phyloP scores from a whole-genome alignment of 768 basidiomycete genomes.

The Mycena vulgaris region DNA sequence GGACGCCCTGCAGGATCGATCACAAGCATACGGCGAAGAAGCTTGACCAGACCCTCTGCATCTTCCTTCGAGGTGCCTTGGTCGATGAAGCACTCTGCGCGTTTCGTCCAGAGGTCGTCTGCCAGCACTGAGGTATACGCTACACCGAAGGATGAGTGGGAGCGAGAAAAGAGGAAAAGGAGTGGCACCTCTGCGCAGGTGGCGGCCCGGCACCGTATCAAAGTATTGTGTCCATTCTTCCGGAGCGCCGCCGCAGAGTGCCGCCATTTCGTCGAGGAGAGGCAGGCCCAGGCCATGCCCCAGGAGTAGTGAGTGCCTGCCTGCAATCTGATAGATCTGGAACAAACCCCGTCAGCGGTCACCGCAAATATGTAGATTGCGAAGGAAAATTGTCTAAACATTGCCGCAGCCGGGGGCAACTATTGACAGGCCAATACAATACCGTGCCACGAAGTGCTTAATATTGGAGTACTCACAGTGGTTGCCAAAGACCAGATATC shows the following conservation, averaged over 20 bases:
- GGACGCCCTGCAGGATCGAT: background rate
- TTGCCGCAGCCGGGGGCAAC: too few species aligned
- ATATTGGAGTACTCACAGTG: background rate
- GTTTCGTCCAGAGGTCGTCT: background rate
- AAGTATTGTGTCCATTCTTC: slow-evolving; percentile 1
- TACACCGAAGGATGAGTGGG: background rate
- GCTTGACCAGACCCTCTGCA: background rate
- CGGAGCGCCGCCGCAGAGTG: slow-evolving; percentile 3
- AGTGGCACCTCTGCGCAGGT: background rate
- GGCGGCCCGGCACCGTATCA: background rate
- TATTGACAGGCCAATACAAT: too few species aligned
- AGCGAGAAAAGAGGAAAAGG: background rate
- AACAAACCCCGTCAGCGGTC: background rate
- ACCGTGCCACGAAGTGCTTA: too few species aligned
- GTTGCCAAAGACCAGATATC: slow-evolving; percentile 7
- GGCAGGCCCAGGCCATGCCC: background rate
- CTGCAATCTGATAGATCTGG: slow-evolving; percentile 5
- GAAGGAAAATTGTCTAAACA: too few species aligned
- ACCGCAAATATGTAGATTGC: too few species aligned
- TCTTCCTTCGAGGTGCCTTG: background rate
- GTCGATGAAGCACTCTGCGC: background rate
- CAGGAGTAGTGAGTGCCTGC: background rate
- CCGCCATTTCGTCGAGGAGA: slow-evolving; percentile 2
- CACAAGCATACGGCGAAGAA: background rate
- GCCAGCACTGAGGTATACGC: background rate